phyloP scores from a whole-genome alignment of 2,329 filamentous ascomycete genomes.

The Colletotrichum sp. region DNA sequence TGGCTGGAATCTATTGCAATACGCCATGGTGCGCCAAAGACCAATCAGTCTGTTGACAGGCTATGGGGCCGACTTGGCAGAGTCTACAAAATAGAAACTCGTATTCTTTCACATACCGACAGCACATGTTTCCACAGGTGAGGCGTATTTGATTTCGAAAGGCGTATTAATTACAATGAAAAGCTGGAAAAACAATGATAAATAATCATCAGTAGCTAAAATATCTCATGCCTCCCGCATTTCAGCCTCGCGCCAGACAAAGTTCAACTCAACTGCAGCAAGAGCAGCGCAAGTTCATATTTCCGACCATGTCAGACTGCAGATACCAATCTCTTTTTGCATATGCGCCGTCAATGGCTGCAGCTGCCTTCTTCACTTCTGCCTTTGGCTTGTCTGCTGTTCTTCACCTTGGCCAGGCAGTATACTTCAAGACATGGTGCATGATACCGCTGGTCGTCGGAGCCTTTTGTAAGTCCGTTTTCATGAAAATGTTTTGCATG shows the following conservation, averaged over 20 bases:
- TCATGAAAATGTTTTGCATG: background rate
- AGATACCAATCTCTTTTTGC: background rate
- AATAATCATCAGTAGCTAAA: background rate
- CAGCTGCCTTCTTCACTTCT: background rate
- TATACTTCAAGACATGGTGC: background rate
- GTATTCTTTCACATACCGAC: background rate
- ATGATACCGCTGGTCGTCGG: background rate
- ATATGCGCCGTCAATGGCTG: background rate
- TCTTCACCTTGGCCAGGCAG: background rate
- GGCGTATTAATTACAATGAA: background rate
- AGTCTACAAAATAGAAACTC: background rate
- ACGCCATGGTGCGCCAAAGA: accelerated
- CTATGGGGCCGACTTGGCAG: background rate
- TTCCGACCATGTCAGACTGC: background rate
- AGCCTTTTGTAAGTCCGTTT: background rate
- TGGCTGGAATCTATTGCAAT: background rate
- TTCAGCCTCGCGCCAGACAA: background rate
- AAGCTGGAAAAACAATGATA: accelerated
- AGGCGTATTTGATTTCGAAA: background rate
- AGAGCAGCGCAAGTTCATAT: background rate
- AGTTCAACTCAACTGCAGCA: background rate
- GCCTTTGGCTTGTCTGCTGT: background rate
- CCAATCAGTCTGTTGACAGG: accelerated
- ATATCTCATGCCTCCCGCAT: background rate
- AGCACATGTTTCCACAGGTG: background rate